These are phyloP conservation scores for Mycena rebaudengoi DNA, from an alignment of 768 basidiomycete genomes.

Conservation along the genomic window DNA sequence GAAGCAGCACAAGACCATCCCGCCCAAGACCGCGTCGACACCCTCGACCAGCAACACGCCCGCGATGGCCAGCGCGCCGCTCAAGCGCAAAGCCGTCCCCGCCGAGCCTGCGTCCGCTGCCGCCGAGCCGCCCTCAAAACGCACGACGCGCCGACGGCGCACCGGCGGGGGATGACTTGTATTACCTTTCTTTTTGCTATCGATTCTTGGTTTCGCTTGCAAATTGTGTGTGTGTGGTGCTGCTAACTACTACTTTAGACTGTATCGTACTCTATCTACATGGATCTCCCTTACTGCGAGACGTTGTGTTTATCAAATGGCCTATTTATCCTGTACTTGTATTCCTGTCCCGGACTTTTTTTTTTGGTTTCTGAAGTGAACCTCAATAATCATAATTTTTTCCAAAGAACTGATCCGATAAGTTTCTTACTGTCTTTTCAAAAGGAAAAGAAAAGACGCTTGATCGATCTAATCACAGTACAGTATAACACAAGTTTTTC, in stretches of 20 bases:
- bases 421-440: too few relatives aligned
- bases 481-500: too few relatives aligned
- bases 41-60: slow-evolving; percentile 59
- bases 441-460: too few relatives aligned
- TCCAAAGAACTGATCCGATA: too few relatives aligned
- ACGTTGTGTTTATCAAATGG: slow-evolving; percentile 27
- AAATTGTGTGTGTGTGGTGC: slow-evolving; percentile 28
- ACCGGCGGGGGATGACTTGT: slow-evolving; percentile 46
- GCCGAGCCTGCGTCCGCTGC: slow-evolving; percentile 62
- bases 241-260: slow-evolving; percentile 37
- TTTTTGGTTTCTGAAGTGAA: too few relatives aligned
- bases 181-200: slow-evolving; percentile 32
- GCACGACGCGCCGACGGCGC: slow-evolving; percentile 59
- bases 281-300: slow-evolving; percentile 34
- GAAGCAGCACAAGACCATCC: slow-evolving; percentile 72
- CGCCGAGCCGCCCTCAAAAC: slow-evolving; percentile 58
- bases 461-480: too few relatives aligned
- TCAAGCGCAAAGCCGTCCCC: slow-evolving; percentile 63
- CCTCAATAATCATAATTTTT: too few relatives aligned
- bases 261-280: slow-evolving; percentile 46
- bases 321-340: slow-evolving; percentile 30
- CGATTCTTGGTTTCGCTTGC: slow-evolving; percentile 20
- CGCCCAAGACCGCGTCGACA: slow-evolving; percentile 40
- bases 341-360: slow-evolving; percentile 13
- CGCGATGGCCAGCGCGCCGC: slow-evolving; percentile 53